These are phyloP conservation scores for Cryptococcus sp. DNA, from an alignment of 1,284 basidiomycete genomes.

Conservation along the genomic window DNA sequence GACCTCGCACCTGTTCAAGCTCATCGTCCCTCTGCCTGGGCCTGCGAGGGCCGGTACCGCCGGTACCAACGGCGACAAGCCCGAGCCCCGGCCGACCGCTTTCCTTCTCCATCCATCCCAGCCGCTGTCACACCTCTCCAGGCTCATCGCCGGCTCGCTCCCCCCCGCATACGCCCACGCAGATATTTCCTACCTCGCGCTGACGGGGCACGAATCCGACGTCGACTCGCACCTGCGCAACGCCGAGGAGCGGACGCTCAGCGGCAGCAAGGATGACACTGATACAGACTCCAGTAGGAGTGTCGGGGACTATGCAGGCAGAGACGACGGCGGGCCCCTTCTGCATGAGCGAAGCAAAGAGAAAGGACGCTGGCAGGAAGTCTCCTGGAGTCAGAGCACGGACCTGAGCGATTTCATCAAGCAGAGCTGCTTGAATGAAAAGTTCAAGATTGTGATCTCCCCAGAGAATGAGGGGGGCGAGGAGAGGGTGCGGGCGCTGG, in stretches of 20 bases:
- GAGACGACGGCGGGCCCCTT: constrained; percentile 34
- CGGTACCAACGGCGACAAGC: neutral
- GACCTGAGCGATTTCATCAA: constrained; percentile 66
- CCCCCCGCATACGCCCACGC: constrained; percentile 43
- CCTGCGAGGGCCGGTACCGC: constrained; percentile 21
- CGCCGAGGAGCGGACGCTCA: constrained; percentile 18
- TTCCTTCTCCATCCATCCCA: constrained; percentile 54
- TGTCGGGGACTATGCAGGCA: neutral
- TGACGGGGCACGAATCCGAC: constrained; percentile 47
- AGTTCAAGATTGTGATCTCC: constrained; percentile 59
- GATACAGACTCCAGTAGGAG: neutral
- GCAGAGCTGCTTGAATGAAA: constrained; percentile 58
- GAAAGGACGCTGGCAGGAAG: constrained; percentile 37
- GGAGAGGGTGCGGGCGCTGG: neutral
- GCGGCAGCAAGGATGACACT: neutral
- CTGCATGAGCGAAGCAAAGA: constrained; percentile 34
- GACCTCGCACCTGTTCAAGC: constrained; percentile 62
- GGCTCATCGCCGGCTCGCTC: constrained; percentile 41
- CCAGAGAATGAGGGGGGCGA: constrained; percentile 10
- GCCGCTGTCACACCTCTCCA: constrained; percentile 53
- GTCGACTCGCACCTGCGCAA: constrained; percentile 38
- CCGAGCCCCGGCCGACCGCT: constrained; percentile 49
- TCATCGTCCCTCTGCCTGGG: constrained; percentile 57
- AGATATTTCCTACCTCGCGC: constrained; percentile 54
- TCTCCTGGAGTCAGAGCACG: constrained; percentile 63